Base-by-base conservation (phyloP, 2,329 filamentous ascomycete genomes). In the Tolypocladium tropicale region DNA sequence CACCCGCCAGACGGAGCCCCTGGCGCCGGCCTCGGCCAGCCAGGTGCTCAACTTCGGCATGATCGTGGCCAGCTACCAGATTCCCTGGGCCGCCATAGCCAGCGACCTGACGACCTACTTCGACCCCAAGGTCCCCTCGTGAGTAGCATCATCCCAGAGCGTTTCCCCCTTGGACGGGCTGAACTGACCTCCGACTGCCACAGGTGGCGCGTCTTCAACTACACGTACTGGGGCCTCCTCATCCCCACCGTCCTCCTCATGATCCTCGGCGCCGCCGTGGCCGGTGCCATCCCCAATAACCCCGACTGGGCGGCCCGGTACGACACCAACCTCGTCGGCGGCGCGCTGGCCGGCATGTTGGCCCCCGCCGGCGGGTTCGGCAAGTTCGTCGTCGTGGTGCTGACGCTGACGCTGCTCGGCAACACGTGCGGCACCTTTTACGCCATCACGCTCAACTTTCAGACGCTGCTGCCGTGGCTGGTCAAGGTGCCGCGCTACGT, bases 231-330 rank as follows among this genome's bases (percentile, higher is more conserved):
- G 14, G 83, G 84, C 11, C 74, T 84, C 2, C 67, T 75, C 7
- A 60, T 80, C 6, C 81, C 82, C 0, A 81, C 80, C 0, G 72
- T 83, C 39, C 72, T 80, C 0, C 74, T 86, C 53, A 85, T 87
- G 81, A 75, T 74, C 0, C 76, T 86, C 0, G 84, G 84, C 7
- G 80, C 83, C 11, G 83, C 83, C n/a, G 83, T 87, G 48, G 82
- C 78, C 21, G 82, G 81, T 7, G 82, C 82, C 33, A 74, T 82
- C 1, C 72, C 77, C 28, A 81, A 77, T 59, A 72, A 79, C 2
- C 74, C 79, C 0, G 68, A 69, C 4, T 85, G 82, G 82, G 61
- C 72, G n/a, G 73, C 70, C 3, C 80, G 75, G 2, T 84, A 84
- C 63, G 71, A 78, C 3, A 61, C 69, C 49, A 80, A 77, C 41